A percentile compares a stretch with the other conserved stretches of the same genome.
Conservation (phyloP, 2,329 filamentous ascomycete genomes). For the Botryotinia globosa region DNA sequence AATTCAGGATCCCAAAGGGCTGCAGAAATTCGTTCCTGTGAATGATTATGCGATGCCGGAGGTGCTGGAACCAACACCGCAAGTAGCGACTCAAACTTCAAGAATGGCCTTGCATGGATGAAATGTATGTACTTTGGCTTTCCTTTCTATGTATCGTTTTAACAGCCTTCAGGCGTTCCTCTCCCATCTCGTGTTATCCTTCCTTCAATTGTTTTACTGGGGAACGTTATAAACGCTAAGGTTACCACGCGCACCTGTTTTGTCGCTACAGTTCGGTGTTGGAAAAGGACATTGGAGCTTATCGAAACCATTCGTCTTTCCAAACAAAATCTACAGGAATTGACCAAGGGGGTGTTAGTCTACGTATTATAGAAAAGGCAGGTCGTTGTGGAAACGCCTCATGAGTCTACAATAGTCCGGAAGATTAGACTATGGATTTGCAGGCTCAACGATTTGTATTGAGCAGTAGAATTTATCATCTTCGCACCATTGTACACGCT, state of each 20-base stretch:
- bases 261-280: background rate
- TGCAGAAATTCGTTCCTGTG: background rate
- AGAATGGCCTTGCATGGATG: background rate
- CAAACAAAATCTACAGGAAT: background rate
- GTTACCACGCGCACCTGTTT: background rate
- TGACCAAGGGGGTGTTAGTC: background rate
- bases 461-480: background rate
- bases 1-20: too few species aligned
- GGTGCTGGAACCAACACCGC: background rate
- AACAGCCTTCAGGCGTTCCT: background rate
- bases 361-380: background rate
- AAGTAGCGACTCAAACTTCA: fast-evolving
- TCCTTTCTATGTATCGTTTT: background rate
- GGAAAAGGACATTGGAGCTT: background rate
- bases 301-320: background rate
- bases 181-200: background rate
- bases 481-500: background rate
- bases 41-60: background rate
- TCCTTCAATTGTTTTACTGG: background rate
- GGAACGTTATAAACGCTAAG: too few species aligned
- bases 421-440: fast-evolving
- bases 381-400: background rate
- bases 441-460: background rate
- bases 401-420: too few species aligned
- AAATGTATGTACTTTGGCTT: background rate